Evolutionary conservation across 2,329 filamentous ascomycete genomes (phyloP).

Genomic region (Lachnellula arida): DNA sequence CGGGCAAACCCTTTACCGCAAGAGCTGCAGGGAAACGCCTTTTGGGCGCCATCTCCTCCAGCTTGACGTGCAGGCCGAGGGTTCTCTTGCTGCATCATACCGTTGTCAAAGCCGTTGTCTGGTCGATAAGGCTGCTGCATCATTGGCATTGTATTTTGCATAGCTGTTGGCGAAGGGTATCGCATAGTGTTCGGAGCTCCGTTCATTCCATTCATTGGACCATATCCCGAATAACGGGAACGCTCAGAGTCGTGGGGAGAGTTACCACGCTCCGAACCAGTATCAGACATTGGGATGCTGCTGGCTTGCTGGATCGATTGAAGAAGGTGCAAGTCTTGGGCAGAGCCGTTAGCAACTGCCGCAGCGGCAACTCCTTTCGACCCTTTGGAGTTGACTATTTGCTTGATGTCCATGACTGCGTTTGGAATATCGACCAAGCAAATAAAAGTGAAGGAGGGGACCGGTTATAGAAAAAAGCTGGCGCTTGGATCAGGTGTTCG

Average conservation of each 20-base stretch:
- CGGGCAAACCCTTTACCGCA: slow-evolving; percentile 91
- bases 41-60: slow-evolving; percentile 34
- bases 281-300: slow-evolving; percentile 30
- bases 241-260: slow-evolving; percentile 34
- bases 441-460: slow-evolving; percentile 6
- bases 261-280: slow-evolving; percentile 31
- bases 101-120: slow-evolving; percentile 27
- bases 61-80: slow-evolving; percentile 15
- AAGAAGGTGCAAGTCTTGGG: slow-evolving; percentile 31
- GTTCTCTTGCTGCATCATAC: slow-evolving; percentile 29
- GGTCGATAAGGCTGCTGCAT: slow-evolving; percentile 30
- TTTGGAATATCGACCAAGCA: background rate
- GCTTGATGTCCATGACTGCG: slow-evolving; percentile 33
- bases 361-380: slow-evolving; percentile 27
- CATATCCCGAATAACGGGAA: slow-evolving; percentile 31
- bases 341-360: slow-evolving; percentile 22
- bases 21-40: slow-evolving; percentile 84
- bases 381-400: slow-evolving; percentile 35
- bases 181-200: slow-evolving; percentile 27
- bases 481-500: slow-evolving; percentile 32
- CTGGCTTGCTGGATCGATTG: slow-evolving; percentile 33
- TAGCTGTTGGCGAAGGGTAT: slow-evolving; percentile 33
- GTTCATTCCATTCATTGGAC: slow-evolving; percentile 30
- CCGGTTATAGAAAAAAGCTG: slow-evolving; percentile 21
- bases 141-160: slow-evolving; percentile 33